A percentile compares a stretch with the other conserved stretches of the same genome.
These are phyloP conservation scores for Fusarium subglutinans DNA, from an alignment of 2,329 filamentous ascomycete genomes.

Conservation along the genomic window DNA sequence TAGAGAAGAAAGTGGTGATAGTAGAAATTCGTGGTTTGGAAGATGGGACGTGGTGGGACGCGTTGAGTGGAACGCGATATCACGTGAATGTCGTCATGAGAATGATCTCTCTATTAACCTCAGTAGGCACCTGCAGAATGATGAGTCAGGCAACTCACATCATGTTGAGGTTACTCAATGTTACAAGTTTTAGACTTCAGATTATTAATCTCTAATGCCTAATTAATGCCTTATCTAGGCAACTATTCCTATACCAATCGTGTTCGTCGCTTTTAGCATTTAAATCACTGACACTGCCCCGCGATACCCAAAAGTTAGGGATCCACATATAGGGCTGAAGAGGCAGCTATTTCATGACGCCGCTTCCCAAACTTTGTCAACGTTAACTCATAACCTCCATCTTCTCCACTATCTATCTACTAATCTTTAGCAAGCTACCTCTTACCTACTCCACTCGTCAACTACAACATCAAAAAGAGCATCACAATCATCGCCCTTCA, in stretches of 20 bases:
- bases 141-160: neutral
- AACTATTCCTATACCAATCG: neutral
- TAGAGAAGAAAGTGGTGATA: neutral
- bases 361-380: slow-evolving; percentile 1
- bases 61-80: slow-evolving; percentile 41
- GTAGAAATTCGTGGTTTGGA: slow-evolving; percentile 1
- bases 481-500: neutral
- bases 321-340: slow-evolving; percentile 45
- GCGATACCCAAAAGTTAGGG: neutral
- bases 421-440: neutral
- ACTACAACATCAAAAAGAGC: neutral
- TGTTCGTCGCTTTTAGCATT: neutral
- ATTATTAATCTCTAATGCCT: neutral
- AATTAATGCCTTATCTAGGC: neutral
- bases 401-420: slow-evolving; percentile 6
- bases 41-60: slow-evolving; percentile 18
- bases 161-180: neutral
- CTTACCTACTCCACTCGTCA: neutral
- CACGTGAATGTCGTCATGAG: slow-evolving; percentile 33
- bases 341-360: slow-evolving; percentile 43
- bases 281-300: slow-evolving; percentile 17
- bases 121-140: too few relatives aligned
- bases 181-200: neutral
- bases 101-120: neutral
- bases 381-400: neutral